Evolutionary conservation across 2,329 filamentous ascomycete genomes (phyloP), one percentile per base, ranked within the genome.

Genomic region (Paradendryphiella salina): DNA sequence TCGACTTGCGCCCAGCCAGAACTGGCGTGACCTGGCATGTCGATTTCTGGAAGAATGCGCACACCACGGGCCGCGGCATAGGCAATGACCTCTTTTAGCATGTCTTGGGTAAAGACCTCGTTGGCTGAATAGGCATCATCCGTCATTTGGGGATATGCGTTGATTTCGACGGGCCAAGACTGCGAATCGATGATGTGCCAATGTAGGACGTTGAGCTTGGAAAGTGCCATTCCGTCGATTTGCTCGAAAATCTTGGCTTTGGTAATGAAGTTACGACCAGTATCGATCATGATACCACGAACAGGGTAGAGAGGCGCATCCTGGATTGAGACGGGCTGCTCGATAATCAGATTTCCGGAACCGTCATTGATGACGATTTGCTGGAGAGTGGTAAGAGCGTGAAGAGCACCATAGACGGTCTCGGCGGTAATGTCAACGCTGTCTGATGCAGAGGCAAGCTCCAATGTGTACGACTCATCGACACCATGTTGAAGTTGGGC

Each of bases 1-100:
- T 84, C 80, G 5, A 85, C 73, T 52, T 82, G 80, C 46, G 79
- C 75, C 80, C 80, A 83, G 23, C 81, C 81, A 0, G 80, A 76
- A 23, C 76, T 73, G 5, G 80, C 77, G 63, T 85, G 82, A 38
- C 82, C 80, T 5, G 82, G 82, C 80, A 84, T 84, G 64, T 85
- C 82, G 34, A 84, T 78, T 60, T 85, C 82, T n/a, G 82, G 80
- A 28, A 85, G 75, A 47, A 85, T 74, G 46, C 83, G 80, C n/a
- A 85, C 75, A 48, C 79, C 82, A 14, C 82, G 82, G 28, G 78
- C 77, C 31, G 78, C 73, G 13, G 78, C 80, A 55, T 82, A 82
- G 10, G 65, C 62, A 42, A 83, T 74, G 41, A 83, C 67, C 2
- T 69, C 68, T 14, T 66, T 72, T 37, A 83, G 65, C 49, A 76